A percentile compares a stretch with the other conserved stretches of the same genome.
phyloP scores from a whole-genome alignment of 129 eudicot species.

The Centrapalus pauciflorus region DNA sequence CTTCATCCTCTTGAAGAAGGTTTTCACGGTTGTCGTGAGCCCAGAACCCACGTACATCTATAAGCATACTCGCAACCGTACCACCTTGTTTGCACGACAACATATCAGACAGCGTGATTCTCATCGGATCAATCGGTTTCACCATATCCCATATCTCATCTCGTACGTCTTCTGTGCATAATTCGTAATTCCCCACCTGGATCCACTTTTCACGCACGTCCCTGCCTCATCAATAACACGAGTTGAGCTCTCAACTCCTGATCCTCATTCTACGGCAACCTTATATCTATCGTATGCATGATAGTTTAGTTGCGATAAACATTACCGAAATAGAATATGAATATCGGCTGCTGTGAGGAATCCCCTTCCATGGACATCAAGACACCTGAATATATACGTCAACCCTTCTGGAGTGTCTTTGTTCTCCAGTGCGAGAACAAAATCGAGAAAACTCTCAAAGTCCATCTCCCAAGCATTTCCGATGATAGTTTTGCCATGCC shows the following conservation, averaged over 20 bases:
- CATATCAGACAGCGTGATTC: slow-evolving; percentile 63
- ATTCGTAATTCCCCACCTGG: slow-evolving; percentile 80
- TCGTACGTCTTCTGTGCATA: slow-evolving; percentile 79
- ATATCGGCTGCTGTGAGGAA: slow-evolving; percentile 75
- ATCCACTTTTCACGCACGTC: slow-evolving; percentile 93
- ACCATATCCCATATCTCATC: slow-evolving; percentile 99
- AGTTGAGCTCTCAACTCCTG: no score
- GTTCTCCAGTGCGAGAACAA: slow-evolving; percentile 84
- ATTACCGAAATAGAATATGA: slow-evolving; percentile 80
- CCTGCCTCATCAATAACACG: slow-evolving; percentile 30
- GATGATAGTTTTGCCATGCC: slow-evolving; percentile 80
- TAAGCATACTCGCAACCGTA: slow-evolving; percentile 86
- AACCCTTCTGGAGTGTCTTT: slow-evolving; percentile 92
- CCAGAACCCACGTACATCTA: slow-evolving; percentile 94
- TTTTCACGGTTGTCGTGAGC: slow-evolving; percentile 93
- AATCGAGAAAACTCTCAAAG: slow-evolving; percentile 83
- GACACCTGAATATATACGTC: slow-evolving; percentile 75
- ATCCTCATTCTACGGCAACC: no score
- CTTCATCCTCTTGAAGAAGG: slow-evolving; percentile 93
- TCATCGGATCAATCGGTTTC: slow-evolving; percentile 70
- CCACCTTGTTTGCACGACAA: slow-evolving; percentile 81
- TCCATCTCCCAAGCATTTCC: slow-evolving; percentile 91
- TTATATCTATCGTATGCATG: no score
- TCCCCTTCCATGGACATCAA: slow-evolving; percentile 84
- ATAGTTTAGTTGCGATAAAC: not conserved